Conservation (phyloP, 768 basidiomycete species). For the Lentinula boryana region DNA sequence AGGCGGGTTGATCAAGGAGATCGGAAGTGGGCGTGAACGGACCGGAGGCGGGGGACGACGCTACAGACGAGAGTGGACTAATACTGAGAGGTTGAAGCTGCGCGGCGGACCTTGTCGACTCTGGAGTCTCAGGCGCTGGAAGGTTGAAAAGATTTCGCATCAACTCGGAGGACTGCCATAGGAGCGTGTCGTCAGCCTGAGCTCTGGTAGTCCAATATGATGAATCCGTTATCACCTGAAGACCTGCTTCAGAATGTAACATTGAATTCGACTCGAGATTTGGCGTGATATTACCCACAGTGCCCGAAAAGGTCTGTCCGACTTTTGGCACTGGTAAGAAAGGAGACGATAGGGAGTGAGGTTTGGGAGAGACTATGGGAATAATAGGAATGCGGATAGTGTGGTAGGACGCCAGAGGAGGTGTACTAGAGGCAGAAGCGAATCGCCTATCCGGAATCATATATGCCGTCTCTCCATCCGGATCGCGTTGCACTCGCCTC, state of each 20-base stretch:
- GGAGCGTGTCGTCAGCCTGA: neutral
- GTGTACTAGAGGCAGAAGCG: constrained; percentile 52
- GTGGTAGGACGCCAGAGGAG: constrained; percentile 56
- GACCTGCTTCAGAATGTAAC: constrained; percentile 27
- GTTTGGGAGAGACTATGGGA: constrained; percentile 50
- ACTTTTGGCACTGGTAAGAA: constrained; percentile 56
- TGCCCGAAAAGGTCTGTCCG: constrained; percentile 47
- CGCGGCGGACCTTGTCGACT: neutral
- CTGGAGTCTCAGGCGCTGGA: neutral
- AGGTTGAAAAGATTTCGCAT: constrained; percentile 41
- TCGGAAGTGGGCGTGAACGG: constrained; percentile 46
- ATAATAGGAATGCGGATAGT: constrained; percentile 65
- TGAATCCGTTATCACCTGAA: constrained; percentile 27
- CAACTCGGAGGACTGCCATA: constrained; percentile 39
- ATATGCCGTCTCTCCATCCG: constrained; percentile 23
- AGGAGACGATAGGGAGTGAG: constrained; percentile 57
- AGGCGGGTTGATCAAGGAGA: constrained; percentile 11
- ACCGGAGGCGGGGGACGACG: constrained; percentile 39
- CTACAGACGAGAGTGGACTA: constrained; percentile 39
- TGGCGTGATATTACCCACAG: constrained; percentile 34
- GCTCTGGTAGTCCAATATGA: constrained; percentile 1
- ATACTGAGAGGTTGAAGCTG: constrained; percentile 28
- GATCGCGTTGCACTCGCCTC: constrained; percentile 15
- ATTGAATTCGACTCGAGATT: constrained; percentile 45
- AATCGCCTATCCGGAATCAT: constrained; percentile 31